phyloP scores from a whole-genome alignment of 768 basidiomycete genomes.

The Leucocoprinus birnbaumii region DNA sequence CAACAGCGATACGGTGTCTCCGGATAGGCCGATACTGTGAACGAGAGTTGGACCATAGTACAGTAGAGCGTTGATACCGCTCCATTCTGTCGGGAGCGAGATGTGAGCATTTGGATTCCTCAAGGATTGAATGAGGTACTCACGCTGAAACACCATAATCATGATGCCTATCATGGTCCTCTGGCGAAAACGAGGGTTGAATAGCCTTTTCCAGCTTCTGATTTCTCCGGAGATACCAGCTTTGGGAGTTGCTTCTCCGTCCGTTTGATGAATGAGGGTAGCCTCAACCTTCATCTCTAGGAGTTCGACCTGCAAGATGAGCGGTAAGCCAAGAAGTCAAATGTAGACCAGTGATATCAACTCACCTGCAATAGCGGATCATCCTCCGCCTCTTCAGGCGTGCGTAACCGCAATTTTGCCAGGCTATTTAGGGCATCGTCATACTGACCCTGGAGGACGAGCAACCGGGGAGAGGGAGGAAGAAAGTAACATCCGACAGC shows the following conservation, averaged over 20 bases:
- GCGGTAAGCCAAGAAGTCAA: background rate
- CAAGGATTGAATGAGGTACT: slow-evolving; percentile 18
- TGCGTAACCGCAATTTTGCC: slow-evolving; percentile 49
- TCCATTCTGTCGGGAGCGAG: slow-evolving; percentile 74
- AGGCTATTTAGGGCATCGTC: slow-evolving; percentile 60
- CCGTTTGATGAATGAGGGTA: slow-evolving; percentile 42
- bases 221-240: slow-evolving; percentile 30
- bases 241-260: slow-evolving; percentile 12
- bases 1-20: slow-evolving; percentile 58
- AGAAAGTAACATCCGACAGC: slow-evolving; percentile 57
- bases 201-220: slow-evolving; percentile 54
- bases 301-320: slow-evolving; percentile 55
- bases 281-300: slow-evolving; percentile 75
- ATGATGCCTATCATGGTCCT: slow-evolving; percentile 69
- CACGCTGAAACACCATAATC: slow-evolving; percentile 85
- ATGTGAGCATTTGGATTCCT: background rate
- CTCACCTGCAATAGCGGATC: slow-evolving; percentile 53
- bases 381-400: slow-evolving; percentile 37
- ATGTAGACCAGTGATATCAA: slow-evolving; percentile 3
- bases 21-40: slow-evolving; percentile 56
- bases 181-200: slow-evolving; percentile 47
- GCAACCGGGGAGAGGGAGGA: slow-evolving; percentile 59
- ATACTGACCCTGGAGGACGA: slow-evolving; percentile 51
- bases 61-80: slow-evolving; percentile 79
- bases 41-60: slow-evolving; percentile 82